A percentile compares a stretch with the other conserved stretches of the same genome.
These are phyloP conservation scores for Trichoderma pleuroti DNA, from an alignment of 2,329 filamentous ascomycete genomes.

Conservation along the genomic window DNA sequence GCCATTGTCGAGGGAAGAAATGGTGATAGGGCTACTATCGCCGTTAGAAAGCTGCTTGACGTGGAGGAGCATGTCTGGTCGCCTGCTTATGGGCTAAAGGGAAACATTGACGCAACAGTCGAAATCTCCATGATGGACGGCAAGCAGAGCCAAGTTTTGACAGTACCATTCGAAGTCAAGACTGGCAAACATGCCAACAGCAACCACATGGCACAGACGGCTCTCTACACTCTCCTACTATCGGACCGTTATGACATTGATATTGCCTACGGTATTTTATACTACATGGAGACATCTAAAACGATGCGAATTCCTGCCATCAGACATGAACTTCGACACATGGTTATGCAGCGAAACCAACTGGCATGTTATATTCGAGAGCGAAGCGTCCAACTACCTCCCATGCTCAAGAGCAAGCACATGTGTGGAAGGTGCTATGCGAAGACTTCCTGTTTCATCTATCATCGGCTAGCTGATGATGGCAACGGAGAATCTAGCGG, in stretches of 20 bases:
- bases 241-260: conserved; percentile 95
- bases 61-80: conserved; percentile 99
- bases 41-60: conserved; percentile 88
- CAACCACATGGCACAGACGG: conserved; percentile 87
- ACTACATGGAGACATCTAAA: conserved; percentile 89
- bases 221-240: conserved; percentile 85
- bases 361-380: conserved; percentile 82
- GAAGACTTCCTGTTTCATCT: conserved; percentile 85
- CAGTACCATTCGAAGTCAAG: conserved; percentile 92
- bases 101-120: conserved; percentile 95
- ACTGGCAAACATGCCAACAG: conserved; percentile 81
- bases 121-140: conserved; percentile 78
- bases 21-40: conserved; percentile 72
- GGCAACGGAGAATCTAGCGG: conserved; percentile 79
- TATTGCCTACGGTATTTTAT: conserved; percentile 84
- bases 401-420: conserved; percentile 78
- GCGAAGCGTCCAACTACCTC: conserved; percentile 72
- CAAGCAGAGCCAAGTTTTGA: conserved; percentile 63
- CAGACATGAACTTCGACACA: conserved; percentile 83
- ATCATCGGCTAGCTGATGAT: conserved; percentile 84
- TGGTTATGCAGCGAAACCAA: conserved; percentile 94
- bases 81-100: conserved; percentile 93
- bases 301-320: conserved; percentile 82
- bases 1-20: conserved; percentile 77
- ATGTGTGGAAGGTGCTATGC: conserved; percentile 87